Percentiles rank a stretch among this genome's conserved stretches.
phyloP scores from a whole-genome alignment of 116 monocot species.

The Trichopus zeylanicus region DNA sequence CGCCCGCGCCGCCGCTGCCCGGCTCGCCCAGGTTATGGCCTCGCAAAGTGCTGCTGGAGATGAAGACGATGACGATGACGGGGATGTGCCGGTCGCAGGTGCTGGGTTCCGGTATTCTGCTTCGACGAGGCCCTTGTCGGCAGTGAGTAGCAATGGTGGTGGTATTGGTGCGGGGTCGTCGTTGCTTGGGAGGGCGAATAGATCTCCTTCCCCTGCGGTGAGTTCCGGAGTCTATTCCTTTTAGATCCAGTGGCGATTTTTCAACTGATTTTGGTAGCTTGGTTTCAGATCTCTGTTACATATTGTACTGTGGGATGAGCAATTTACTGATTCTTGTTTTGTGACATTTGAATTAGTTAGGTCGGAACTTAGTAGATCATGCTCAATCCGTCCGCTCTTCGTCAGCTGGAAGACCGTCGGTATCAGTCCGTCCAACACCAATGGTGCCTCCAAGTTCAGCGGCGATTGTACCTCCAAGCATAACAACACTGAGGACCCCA shows the following conservation, averaged over 20 bases:
- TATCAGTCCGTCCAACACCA: slow-evolving; percentile 37
- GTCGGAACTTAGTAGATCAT: slow-evolving; percentile 74
- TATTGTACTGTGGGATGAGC: too few relatives aligned
- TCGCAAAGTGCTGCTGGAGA: slow-evolving; percentile 23
- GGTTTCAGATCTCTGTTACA: too few relatives aligned
- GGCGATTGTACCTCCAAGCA: slow-evolving; percentile 56
- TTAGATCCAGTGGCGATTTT: not conserved
- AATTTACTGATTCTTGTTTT: not conserved
- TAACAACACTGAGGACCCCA: slow-evolving; percentile 46
- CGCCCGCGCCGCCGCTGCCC: slow-evolving; percentile 20
- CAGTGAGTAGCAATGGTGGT: slow-evolving; percentile 3
- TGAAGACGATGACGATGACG: slow-evolving; percentile 20
- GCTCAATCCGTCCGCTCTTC: slow-evolving; percentile 52
- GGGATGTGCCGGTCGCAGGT: not conserved
- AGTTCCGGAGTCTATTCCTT: not conserved
- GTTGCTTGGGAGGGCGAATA: slow-evolving; percentile 29
- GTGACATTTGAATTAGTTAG: slow-evolving; percentile 60
- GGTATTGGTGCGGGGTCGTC: slow-evolving; percentile 5
- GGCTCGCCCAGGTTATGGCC: slow-evolving; percentile 39
- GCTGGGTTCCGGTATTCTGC: slow-evolving; percentile 1
- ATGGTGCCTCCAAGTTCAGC: slow-evolving; percentile 53
- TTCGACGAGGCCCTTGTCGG: not conserved
- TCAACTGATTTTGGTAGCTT: not conserved
- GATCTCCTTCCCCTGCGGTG: slow-evolving; percentile 81
- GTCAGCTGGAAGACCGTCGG: slow-evolving; percentile 54